Evolutionary conservation across 495 filamentous ascomycete species (phyloP), one percentile per base, ranked within the genome.

Genomic region (Bacidia rubella): DNA sequence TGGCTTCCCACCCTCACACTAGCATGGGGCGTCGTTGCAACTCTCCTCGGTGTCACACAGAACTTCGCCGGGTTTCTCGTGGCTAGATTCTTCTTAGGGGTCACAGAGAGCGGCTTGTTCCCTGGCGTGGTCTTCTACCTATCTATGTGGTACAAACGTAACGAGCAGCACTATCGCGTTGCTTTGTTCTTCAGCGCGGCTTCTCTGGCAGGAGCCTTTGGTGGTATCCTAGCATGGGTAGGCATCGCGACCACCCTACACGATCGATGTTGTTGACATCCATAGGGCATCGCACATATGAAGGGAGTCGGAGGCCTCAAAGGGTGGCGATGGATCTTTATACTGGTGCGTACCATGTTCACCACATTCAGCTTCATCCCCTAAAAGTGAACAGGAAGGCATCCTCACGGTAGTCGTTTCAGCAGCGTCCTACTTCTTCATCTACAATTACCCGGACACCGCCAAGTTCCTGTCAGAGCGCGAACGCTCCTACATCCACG

Each of bases 261-360:
- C 29, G 15, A 35, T n/a, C n/a, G n/a, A n/a, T n/a, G n/a, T n/a
- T n/a, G 44, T 38, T 11, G 9, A 25, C 1, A 20, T 9, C n/a
- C 21, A 12, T 54, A 74, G 70, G 75, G 74, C 9, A 69, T 71
- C 22, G 67, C 64, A 12, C 70, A 82, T 41, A 83, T 87, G 81
- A 63, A 67, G 42, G 80, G 81, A 0, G 70, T 82, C 2, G 81
- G 80, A 4, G 78, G 74, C 39, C 67, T 71, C n/a, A 72, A 73
- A 45, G 86, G 86, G 15, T 92, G 86, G 86, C 71, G 79, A 10
- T 90, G 86, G 81, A 89, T 90, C 47, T 90, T 90, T 54, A 86
- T 89, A 23, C 67, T 90, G 22, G 41, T 44, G 19, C 7, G 41
- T n/a, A n/a, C n/a, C n/a, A n/a, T n/a, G n/a, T n/a, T n/a, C n/a